Base-by-base conservation (phyloP, 1,284 basidiomycete species). In the Tausonia pullulans region DNA sequence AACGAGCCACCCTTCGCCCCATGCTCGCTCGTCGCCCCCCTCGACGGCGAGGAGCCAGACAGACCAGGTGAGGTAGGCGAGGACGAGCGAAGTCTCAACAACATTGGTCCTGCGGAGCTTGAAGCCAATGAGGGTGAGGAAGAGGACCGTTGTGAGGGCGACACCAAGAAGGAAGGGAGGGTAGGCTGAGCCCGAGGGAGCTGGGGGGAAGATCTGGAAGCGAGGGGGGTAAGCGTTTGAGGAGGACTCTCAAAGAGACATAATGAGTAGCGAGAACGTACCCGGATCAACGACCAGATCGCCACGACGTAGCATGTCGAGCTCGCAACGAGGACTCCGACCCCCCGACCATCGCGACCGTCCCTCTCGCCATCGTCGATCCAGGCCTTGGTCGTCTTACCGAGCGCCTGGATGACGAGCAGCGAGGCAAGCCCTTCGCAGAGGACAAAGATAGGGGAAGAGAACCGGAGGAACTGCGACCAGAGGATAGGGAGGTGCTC, bases 71-170 rank as follows among this genome's bases (percentile, higher is more conserved):
- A 94, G 82, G 73, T 92, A 90, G 54, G 93, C 79, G 3, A 90
- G 86, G 53, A 95, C 82, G 55, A 88, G 84, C 13, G 87, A 86
- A 3, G 92, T 92, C 75, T 98, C 93, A 66, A 97, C 87, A 53
- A 95, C 88, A 71, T 94, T 96, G 57, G 93, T 96, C 60, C 90
- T 82, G 63, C 90, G 83, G 67, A 93, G 76, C 10, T 83, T 84
- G 75, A 97, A 95, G 5, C 90, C 90, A 69, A 97, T 95, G 68
- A 90, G 81, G 2, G 88, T 91, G 50, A 97, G 81, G 77, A 97
- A 97, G 56, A 94, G 67, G 13, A 75, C 74, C 7, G 76, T 67
- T 1, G 75, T 71, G 50, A 78, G 68, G 0, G 74, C 73, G 2
- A 70, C 65, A 10, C 77, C 77, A 61, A 78, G 76, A 16, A 78